Evolutionary conservation across 1,284 basidiomycete genomes (phyloP), one percentile per base, ranked within the genome.

Genomic region (Anthracocystis walkeri): DNA sequence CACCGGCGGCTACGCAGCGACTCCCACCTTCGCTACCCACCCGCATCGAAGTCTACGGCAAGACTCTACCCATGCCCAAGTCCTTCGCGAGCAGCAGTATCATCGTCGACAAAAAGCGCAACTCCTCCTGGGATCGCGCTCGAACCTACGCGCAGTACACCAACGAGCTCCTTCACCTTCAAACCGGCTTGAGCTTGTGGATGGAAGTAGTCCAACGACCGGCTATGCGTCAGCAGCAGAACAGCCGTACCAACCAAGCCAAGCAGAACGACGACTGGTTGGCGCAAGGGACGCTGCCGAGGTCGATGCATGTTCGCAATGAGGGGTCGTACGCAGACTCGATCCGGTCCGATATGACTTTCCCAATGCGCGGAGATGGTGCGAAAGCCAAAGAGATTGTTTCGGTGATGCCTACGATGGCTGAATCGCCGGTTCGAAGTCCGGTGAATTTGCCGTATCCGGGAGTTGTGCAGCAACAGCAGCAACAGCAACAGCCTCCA

Each of bases 351-450:
- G 81, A 81, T 35, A 71, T 75, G 70, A 82, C 81, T 3, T 82
- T 82, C 56, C 81, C 81, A 16, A 80, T 82, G 66, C 66, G 81
- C 5, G 81, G 81, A 3, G 81, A 82, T 33, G 81, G 81, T 7
- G 81, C 69, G 12, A 77, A 74, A 42, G 81, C 81, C 4, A 81
- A 81, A 45, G 81, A 82, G 51, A 65, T 82, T n/a, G 64, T 71
- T 7, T 58, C 67, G 10, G 51, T 66, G 18, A 45, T 75, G 62
- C 67, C 68, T 14, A 70, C 70, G 6, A 75, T 79, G 65, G 52
- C 52, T 2, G 78, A 80, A 44, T 70, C 68, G 33, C 75, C 79
- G 5, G 53, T 58, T 4, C 48, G 45, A 29, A 45, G 46, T 12
- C 58, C 76, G 10, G 50, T 67, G 58, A 71, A 74, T 20, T 58